These are phyloP conservation scores for Bipolaris zeicola DNA, from an alignment of 2,329 filamentous ascomycete genomes.

Conservation along the genomic window DNA sequence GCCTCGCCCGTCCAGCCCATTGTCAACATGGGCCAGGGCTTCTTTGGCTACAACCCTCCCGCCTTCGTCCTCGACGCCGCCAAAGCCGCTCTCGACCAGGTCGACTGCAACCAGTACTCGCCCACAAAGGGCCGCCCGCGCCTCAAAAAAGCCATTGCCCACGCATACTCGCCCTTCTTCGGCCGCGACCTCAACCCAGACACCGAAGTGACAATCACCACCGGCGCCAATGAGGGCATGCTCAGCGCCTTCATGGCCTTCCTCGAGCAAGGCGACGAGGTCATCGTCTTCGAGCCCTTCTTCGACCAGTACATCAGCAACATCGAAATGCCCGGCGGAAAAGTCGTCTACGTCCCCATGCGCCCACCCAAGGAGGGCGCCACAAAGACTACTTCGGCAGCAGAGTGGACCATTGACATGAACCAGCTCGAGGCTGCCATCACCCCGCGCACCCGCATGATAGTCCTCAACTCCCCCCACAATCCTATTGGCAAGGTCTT, in stretches of 20 bases:
- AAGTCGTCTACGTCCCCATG: constrained; percentile 93
- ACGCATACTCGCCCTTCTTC: constrained; percentile 90
- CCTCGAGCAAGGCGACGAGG: constrained; percentile 91
- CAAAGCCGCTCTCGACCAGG: constrained; percentile 83
- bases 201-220: constrained; percentile 93
- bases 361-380: constrained; percentile 84
- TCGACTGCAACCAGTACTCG: constrained; percentile 99
- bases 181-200: constrained; percentile 82
- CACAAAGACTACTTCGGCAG: constrained; percentile 78
- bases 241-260: constrained; percentile 98
- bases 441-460: constrained; percentile 90
- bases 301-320: constrained; percentile 99
- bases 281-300: constrained; percentile 97
- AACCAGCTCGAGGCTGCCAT: constrained; percentile 80
- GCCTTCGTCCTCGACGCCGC: constrained; percentile 89
- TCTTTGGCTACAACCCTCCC: constrained; percentile 94
- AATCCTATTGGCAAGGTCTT: constrained; percentile 98
- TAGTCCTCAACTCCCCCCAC: constrained; percentile 87
- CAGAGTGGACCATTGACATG: constrained; percentile 88
- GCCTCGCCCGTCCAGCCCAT: constrained; percentile 68
- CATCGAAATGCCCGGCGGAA: constrained; percentile 97
- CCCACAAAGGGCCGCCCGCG: constrained; percentile 92
- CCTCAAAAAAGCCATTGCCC: constrained; percentile 88
- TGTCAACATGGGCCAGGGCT: constrained; percentile 73
- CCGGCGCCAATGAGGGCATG: constrained; percentile 90